Base-by-base conservation (phyloP, 2,329 filamentous ascomycete species). In the Rugonectria rugulosa region DNA sequence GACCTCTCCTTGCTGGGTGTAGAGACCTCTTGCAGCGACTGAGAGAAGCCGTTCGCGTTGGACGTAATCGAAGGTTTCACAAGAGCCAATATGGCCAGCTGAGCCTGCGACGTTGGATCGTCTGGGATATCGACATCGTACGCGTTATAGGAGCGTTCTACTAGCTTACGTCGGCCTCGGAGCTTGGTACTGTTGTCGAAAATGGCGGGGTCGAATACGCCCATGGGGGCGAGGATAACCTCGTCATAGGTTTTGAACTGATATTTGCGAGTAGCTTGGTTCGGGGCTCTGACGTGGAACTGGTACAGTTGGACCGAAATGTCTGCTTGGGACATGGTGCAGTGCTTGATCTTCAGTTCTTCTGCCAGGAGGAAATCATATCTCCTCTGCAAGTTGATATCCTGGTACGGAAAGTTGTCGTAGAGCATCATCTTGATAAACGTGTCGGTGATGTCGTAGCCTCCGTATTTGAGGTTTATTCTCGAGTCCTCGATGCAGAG, bases 391-490 rank as follows among this genome's bases (percentile, higher is more conserved):
- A 99, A 80, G 70, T 99, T 97, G 76, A 99, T 96, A 17, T 97
- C 93, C 42, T 89, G 84, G 72, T 99, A 99, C 5, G 96, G 94
- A 66, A 99, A 97, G 67, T 95, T 90, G 72, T 97, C 93, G 74
- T 90, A 92, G 3, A 99, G 85, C 89, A 98, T 92, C 94, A 98
- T 98, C 76, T 95, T 97, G 72, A 97, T 83, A 68, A 99, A 97
- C 0, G 91, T 90, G 66, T 97, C 92, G 0, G 95, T 98, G 31
- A 98, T 90, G 73, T 99, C 95, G 67, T 84, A 88, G 1, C 95
- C 95, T 45, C 95, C 95, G 67, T 89, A 96, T 73, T 99, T 98
- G 62, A 99, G 78, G 72, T 98, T 98, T 70, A 99, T 86, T 14
- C 95, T 87, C 14, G 95, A 99, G 70, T 97, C 94, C 61, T 98